A percentile compares a stretch with the other conserved stretches of the same genome.
Conservation (phyloP, 352 stramenopile species). For the Globisporangium alternatum region DNA sequence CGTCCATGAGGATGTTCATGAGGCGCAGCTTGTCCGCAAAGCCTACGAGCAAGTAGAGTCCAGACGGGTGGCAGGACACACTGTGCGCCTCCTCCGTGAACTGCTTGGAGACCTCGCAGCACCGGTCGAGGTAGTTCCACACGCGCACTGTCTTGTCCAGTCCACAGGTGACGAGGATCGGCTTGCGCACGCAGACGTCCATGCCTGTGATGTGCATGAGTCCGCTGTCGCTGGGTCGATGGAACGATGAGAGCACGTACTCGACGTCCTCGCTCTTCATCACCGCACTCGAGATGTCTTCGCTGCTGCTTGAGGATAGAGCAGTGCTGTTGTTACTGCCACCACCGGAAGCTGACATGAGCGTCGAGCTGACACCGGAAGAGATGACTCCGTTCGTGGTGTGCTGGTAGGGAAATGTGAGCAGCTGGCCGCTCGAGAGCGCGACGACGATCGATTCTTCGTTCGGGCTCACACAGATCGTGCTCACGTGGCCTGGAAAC, state of each 20-base stretch:
- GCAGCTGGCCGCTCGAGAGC: slow-evolving; percentile 57
- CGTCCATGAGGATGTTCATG: slow-evolving; percentile 92
- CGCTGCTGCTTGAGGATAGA: slow-evolving; percentile 17
- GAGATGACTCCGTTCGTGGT: slow-evolving; percentile 24
- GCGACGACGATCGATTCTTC: slow-evolving; percentile 71
- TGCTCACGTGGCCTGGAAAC: slow-evolving; percentile 34
- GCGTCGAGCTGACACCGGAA: slow-evolving; percentile 18
- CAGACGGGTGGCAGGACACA: slow-evolving; percentile 89
- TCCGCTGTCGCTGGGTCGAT: slow-evolving; percentile 57
- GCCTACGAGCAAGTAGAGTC: slow-evolving; percentile 86
- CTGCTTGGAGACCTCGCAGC: slow-evolving; percentile 81
- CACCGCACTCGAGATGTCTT: slow-evolving; percentile 16
- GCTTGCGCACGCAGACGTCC: slow-evolving; percentile 92
- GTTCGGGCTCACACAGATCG: slow-evolving; percentile 70
- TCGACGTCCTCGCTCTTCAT: slow-evolving; percentile 66
- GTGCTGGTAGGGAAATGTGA: slow-evolving; percentile 74
- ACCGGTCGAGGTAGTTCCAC: slow-evolving; percentile 93
- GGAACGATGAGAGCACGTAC: slow-evolving; percentile 66
- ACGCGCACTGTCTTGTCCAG: slow-evolving; percentile 88
- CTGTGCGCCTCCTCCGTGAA: slow-evolving; percentile 90
- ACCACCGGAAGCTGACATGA: slow-evolving; percentile 12
- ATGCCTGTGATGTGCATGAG: slow-evolving; percentile 79
- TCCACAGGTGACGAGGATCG: slow-evolving; percentile 87
- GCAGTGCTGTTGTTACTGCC: slow-evolving; percentile 8
- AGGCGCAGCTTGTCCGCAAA: slow-evolving; percentile 91